phyloP scores from a whole-genome alignment of 805 yeast genomes.

The Lachancea dasiensis region DNA sequence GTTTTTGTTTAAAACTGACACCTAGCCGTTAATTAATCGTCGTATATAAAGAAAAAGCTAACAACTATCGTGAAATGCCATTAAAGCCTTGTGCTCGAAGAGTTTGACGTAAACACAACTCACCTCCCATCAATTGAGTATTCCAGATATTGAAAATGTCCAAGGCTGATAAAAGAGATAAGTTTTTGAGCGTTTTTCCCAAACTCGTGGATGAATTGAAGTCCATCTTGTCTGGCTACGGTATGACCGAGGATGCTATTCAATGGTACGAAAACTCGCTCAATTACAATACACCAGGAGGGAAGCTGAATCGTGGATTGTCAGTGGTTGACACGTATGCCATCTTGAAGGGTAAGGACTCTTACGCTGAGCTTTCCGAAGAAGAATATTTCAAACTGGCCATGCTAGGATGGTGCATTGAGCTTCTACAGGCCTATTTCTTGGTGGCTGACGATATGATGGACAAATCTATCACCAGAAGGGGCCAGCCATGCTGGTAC shows the following conservation, averaged over 20 bases:
- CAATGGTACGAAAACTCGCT: constrained; percentile 74
- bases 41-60: not conserved
- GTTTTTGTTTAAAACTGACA: not conserved
- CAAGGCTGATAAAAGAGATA: constrained; percentile 37
- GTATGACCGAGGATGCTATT: constrained; percentile 81
- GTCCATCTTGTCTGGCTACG: constrained; percentile 54
- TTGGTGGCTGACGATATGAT: constrained; percentile 97
- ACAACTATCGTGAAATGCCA: not conserved
- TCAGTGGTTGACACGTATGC: constrained; percentile 92
- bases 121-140: not conserved
- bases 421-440: constrained; percentile 91
- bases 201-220: constrained; percentile 68
- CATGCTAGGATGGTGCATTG: constrained; percentile 91
- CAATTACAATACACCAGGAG: constrained; percentile 90
- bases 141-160: constrained; percentile 12
- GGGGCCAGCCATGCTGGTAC: constrained; percentile 99
- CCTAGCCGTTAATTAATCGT: not conserved
- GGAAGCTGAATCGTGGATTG: constrained; percentile 92
- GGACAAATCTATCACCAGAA: constrained; percentile 94
- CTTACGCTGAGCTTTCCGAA: constrained; percentile 50
- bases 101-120: not conserved
- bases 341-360: constrained; percentile 58
- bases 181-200: constrained; percentile 67
- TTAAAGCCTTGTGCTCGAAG: too few relatives aligned
- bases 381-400: constrained; percentile 82